These are phyloP conservation scores for Crucibulum laeve DNA, from an alignment of 768 basidiomycete genomes.

Conservation along the genomic window DNA sequence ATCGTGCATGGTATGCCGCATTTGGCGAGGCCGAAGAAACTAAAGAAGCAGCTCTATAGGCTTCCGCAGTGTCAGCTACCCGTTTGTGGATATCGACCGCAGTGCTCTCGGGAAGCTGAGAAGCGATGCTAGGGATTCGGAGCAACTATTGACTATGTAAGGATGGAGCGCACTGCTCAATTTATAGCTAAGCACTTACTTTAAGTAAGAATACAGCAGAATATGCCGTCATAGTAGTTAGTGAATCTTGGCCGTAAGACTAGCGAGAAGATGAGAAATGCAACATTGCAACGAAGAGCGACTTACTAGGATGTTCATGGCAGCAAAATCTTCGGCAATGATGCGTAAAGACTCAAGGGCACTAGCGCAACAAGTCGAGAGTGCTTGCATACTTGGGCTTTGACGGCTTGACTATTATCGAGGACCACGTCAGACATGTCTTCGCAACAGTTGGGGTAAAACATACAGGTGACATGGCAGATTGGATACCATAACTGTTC, in stretches of 20 bases:
- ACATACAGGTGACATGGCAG: conserved; percentile 53
- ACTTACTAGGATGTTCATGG: conserved; percentile 69
- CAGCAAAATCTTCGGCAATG: conserved; percentile 68
- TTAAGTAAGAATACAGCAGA: conserved; percentile 76
- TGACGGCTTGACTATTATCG: conserved; percentile 45
- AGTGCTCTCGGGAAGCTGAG: conserved; percentile 57
- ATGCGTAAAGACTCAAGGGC: conserved; percentile 70
- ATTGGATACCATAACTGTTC: conserved; percentile 79
- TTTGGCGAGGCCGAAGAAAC: conserved; percentile 57
- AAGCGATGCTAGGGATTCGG: conserved; percentile 53
- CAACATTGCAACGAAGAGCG: neutral
- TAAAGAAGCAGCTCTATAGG: conserved; percentile 69
- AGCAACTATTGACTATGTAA: conserved; percentile 46
- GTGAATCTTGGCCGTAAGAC: conserved; percentile 84
- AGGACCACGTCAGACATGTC: conserved; percentile 2
- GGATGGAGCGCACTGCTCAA: conserved; percentile 1
- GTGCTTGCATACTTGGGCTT: conserved; percentile 60
- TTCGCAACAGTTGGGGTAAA: neutral
- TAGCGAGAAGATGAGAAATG: conserved; percentile 18
- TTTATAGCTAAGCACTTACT: conserved; percentile 31
- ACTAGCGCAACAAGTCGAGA: conserved; percentile 70
- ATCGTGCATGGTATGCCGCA: conserved; percentile 76
- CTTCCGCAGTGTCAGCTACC: conserved; percentile 70
- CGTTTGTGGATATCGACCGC: conserved; percentile 59
- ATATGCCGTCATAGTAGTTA: conserved; percentile 84